Base-by-base conservation (phyloP, 2,329 filamentous ascomycete species). In the Diaporthe nobilis region DNA sequence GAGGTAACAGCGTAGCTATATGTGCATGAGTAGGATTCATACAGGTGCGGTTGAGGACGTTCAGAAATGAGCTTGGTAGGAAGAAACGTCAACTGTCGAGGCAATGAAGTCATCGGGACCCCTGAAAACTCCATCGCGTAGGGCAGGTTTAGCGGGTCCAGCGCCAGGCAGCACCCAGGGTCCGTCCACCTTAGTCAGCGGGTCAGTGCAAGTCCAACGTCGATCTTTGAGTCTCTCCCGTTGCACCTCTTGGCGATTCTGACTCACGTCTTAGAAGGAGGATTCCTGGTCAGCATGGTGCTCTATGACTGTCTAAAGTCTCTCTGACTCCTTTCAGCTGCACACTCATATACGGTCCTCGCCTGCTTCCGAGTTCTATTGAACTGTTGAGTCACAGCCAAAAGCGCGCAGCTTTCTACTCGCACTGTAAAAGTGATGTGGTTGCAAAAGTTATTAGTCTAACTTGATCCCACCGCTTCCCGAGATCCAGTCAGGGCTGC, bases 41-140 rank as follows among this genome's bases (percentile, higher is more conserved):
- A 22, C 12, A 60, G 47, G 34, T 44, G 44, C 17, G 6, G 25
- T 25, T 39, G 10, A 44, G 37, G 15, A 10, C 12, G 47, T 37
- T 8, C n/a, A 42, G 10, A 4, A n/a, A 1, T 22, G 25, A 47
- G 15, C 7, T n/a, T 0, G 31, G 15, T 1, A 10, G 20, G 5
- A 28, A 60, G 71, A 49, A 55, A 53, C 39, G 71, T 42, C 34
- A 44, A 73, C 22, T 44, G n/a, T 53, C 49, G 15, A 44, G 39
- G 58, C 34, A 10, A 65, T 73, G 58, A 73, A 73, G 71, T 73
- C 71, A 73, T 55, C 51, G 13, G 44, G 47, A 53, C 47, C 71
- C 71, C 55, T 63, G 42, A 42, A 63, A 72, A 22, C 13, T 61
- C 57, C 34, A 37, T 34, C 31, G 4, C 47, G n/a, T 44, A 44